Conservation (phyloP, 23 red algal species). For the Gracilaria vermiculophylla region DNA sequence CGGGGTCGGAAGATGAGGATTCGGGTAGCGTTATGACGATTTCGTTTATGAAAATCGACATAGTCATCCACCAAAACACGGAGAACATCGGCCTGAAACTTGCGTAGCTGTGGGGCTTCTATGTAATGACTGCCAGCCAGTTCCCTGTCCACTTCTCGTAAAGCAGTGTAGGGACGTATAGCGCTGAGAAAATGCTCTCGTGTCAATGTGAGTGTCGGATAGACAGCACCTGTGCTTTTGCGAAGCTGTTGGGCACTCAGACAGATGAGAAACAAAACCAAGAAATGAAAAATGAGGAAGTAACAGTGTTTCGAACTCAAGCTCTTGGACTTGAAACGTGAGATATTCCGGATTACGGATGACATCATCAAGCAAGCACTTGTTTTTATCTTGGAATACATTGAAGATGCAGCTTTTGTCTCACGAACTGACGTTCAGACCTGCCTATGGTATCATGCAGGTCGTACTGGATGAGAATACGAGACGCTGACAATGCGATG, state of each 20-base stretch:
- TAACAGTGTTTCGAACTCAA: not conserved
- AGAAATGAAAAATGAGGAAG: not conserved
- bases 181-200: not conserved
- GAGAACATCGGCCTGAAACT: not conserved
- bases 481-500: no score
- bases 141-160: not conserved
- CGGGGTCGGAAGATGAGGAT: slow-evolving; percentile 16
- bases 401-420: no score
- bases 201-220: not conserved
- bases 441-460: no score
- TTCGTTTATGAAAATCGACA: slow-evolving; percentile 5
- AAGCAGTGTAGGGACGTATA: not conserved
- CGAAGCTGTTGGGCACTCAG: not conserved
- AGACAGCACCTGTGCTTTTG: not conserved
- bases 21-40: slow-evolving; percentile 6
- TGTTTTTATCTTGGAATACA: not conserved
- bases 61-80: slow-evolving; percentile 7
- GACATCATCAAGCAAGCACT: not conserved
- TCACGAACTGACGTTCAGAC: no score
- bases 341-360: not conserved
- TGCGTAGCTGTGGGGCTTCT: not conserved
- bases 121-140: not conserved
- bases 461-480: no score
- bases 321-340: not conserved
- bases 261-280: not conserved